phyloP scores from a whole-genome alignment of 2,329 filamentous ascomycete species.

The Metarhizium album region DNA sequence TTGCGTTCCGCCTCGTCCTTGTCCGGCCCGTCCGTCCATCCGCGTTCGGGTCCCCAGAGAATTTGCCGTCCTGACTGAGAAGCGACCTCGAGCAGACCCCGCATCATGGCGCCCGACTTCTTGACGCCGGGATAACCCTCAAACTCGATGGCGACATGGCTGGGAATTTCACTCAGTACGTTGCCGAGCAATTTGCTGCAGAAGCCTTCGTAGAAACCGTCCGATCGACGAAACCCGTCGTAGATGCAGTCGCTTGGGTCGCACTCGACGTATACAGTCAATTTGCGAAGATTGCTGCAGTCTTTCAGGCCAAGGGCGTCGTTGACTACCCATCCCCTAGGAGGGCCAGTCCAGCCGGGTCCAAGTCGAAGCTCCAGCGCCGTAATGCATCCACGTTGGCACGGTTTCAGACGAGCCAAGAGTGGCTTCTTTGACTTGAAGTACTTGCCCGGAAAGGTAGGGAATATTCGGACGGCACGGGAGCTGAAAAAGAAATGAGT shows the following conservation, averaged over 20 bases:
- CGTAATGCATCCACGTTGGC: slow-evolving; percentile 48
- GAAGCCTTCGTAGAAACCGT: slow-evolving; percentile 62
- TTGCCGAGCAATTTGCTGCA: slow-evolving; percentile 44
- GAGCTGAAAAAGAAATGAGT: slow-evolving; percentile 55
- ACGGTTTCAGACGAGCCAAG: slow-evolving; percentile 51
- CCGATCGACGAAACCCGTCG: slow-evolving; percentile 53
- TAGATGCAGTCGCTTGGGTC: slow-evolving; percentile 61
- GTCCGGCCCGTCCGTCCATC: slow-evolving; percentile 49
- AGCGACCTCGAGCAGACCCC: slow-evolving; percentile 43
- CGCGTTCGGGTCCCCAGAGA: slow-evolving; percentile 57
- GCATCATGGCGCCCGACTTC: slow-evolving; percentile 54
- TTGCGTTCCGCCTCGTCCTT: slow-evolving; percentile 6
- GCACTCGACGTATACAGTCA: slow-evolving; percentile 61
- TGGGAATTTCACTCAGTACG: slow-evolving; percentile 47
- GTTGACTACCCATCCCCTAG: slow-evolving; percentile 59
- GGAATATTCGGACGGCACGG: slow-evolving; percentile 55
- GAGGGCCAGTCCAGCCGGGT: slow-evolving; percentile 61
- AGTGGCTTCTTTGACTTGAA: slow-evolving; percentile 66
- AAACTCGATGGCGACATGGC: slow-evolving; percentile 50
- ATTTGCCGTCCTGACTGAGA: slow-evolving; percentile 39
- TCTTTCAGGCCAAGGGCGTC: slow-evolving; percentile 51
- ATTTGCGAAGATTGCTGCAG: slow-evolving; percentile 44
- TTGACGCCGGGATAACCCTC: slow-evolving; percentile 58
- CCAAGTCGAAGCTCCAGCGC: slow-evolving; percentile 61
- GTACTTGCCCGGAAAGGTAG: slow-evolving; percentile 50